These are phyloP conservation scores for Yamadazyma buinensis DNA, from an alignment of 1,139 yeast species.

Conservation along the genomic window DNA sequence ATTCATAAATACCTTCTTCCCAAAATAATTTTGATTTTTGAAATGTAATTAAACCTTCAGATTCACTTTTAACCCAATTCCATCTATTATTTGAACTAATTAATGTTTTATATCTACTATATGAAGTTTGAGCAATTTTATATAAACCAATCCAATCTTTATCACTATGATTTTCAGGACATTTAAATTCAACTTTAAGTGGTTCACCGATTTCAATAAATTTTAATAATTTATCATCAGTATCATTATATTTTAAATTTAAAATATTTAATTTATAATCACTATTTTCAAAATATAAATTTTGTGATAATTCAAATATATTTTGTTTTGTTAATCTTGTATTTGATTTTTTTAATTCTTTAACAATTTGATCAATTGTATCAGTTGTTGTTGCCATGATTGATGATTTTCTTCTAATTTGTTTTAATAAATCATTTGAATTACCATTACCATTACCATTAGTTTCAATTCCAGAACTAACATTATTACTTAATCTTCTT, in stretches of 20 bases:
- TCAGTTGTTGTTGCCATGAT: constrained; percentile 27
- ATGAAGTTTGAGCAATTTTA: constrained; percentile 58
- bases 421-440: constrained; percentile 10
- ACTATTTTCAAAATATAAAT: constrained; percentile 36
- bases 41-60: constrained; percentile 50
- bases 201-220: constrained; percentile 47
- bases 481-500: constrained; percentile 26
- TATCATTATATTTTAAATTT: constrained; percentile 18
- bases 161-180: constrained; percentile 42
- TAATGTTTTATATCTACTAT: constrained; percentile 56
- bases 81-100: constrained; percentile 70
- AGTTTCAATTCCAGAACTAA: constrained; percentile 10
- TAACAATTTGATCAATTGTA: constrained; percentile 39
- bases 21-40: constrained; percentile 51
- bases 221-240: constrained; percentile 18
- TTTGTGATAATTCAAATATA: constrained; percentile 39
- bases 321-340: constrained; percentile 35
- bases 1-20: constrained; percentile 73
- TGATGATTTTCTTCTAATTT: constrained; percentile 20
- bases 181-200: constrained; percentile 52
- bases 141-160: constrained; percentile 82
- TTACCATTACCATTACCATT: constrained; percentile 1
- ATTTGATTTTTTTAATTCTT: constrained; percentile 33
- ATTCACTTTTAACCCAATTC: constrained; percentile 46
- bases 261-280: constrained; percentile 27